Conservation (phyloP, 2,329 filamentous ascomycete genomes). For the Aureobasidium uvarum region DNA sequence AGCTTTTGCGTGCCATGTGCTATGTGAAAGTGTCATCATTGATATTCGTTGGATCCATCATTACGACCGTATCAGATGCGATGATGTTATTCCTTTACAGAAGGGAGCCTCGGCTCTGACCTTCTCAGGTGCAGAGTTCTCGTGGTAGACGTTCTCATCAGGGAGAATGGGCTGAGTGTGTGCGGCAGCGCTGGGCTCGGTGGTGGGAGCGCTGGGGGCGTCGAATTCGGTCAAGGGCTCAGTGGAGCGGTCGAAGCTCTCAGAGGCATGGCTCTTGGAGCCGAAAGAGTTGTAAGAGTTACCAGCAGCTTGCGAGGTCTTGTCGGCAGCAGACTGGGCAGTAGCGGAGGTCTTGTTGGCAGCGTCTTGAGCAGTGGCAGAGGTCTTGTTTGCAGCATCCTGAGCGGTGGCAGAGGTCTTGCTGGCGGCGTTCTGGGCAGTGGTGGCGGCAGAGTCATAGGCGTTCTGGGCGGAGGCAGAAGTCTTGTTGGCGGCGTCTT, state of each 20-base stretch:
- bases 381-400: slow-evolving; percentile 5
- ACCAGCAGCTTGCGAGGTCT: slow-evolving; percentile 27
- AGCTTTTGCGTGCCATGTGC: slow-evolving; percentile 10
- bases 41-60: slow-evolving; percentile 21
- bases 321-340: slow-evolving; percentile 12
- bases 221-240: slow-evolving; percentile 8
- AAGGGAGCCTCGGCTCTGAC: slow-evolving; percentile 23
- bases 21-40: slow-evolving; percentile 18
- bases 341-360: slow-evolving; percentile 7
- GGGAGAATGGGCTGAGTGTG: slow-evolving; percentile 22
- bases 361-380: slow-evolving; percentile 27
- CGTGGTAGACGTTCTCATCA: slow-evolving; percentile 12
- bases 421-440: slow-evolving; percentile 5
- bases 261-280: background rate
- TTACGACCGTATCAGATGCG: slow-evolving; percentile 10
- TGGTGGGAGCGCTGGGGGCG: slow-evolving; percentile 17
- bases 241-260: slow-evolving; percentile 1
- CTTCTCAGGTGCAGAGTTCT: slow-evolving; percentile 18
- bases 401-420: slow-evolving; percentile 23
- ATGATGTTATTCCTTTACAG: background rate
- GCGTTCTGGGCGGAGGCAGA: slow-evolving; percentile 16
- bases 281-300: slow-evolving; percentile 14
- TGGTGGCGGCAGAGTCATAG: background rate
- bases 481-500: slow-evolving; percentile 15
- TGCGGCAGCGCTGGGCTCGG: slow-evolving; percentile 21